Evolutionary conservation across 306 rosid genomes (phyloP).

Genomic region (Erythrophleum fordii): DNA sequence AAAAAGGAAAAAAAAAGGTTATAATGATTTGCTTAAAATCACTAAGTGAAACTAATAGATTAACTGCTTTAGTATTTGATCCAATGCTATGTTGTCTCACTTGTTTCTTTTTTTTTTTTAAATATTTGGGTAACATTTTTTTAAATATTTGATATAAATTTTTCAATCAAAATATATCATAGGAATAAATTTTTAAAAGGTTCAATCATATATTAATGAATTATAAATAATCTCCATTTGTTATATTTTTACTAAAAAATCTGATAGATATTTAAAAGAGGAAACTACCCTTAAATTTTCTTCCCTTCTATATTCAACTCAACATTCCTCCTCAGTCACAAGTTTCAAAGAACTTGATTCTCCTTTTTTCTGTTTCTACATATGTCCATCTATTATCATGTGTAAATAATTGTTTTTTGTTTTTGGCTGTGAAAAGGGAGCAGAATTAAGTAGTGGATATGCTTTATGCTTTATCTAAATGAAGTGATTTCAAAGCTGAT

Average conservation of each 20-base stretch:
- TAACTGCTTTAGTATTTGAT: background rate
- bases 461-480: conserved; percentile 25
- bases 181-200: no score
- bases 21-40: background rate
- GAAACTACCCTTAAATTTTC: no score
- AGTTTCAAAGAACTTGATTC: background rate
- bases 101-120: background rate
- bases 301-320: no score
- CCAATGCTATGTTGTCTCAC: background rate
- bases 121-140: no score
- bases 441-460: conserved; percentile 24
- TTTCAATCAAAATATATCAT: no score
- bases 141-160: no score
- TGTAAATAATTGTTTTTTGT: background rate
- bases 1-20: background rate
- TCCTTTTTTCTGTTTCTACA: background rate
- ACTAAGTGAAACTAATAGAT: background rate
- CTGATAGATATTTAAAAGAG: no score
- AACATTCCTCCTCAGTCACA: background rate
- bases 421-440: background rate
- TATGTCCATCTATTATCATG: background rate
- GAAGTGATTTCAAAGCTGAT: conserved; percentile 26
- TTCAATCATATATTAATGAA: no score
- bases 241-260: no score
- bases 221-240: no score